A percentile compares a stretch with the other conserved stretches of the same genome.
phyloP scores from a whole-genome alignment of 306 rosid species.

The Purshia tridentata region DNA sequence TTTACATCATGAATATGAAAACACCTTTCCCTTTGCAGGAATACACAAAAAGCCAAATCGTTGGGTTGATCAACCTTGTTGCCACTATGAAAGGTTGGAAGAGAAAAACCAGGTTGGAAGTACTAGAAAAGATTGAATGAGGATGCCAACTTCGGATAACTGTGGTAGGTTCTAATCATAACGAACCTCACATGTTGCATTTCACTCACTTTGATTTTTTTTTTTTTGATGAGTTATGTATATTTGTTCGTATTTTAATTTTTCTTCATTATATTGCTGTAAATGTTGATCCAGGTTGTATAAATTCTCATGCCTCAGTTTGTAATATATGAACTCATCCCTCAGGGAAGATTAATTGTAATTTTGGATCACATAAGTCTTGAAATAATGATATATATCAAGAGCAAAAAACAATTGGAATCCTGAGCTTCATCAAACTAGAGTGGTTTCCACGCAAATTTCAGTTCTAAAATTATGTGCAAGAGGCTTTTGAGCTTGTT shows the following conservation, averaged over 20 bases:
- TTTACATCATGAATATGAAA: not conserved
- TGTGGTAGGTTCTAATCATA: constrained; percentile 24
- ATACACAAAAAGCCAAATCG: constrained; percentile 73
- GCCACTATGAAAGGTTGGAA: constrained; percentile 97
- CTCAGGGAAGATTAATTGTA: constrained; percentile 44
- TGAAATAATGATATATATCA: constrained; percentile 12
- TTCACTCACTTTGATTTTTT: constrained; percentile 17
- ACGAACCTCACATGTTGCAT: constrained; percentile 16
- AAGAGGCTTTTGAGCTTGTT: not conserved
- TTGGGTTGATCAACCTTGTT: constrained; percentile 91
- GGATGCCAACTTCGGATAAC: constrained; percentile 17
- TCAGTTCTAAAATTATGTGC: not conserved
- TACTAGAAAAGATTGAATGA: constrained; percentile 92
- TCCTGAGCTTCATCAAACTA: constrained; percentile 7
- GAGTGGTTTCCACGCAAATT: not conserved
- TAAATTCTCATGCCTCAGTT: constrained; percentile 29
- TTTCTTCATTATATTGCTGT: constrained; percentile 26
- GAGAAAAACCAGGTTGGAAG: constrained; percentile 90
- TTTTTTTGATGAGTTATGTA: constrained; percentile 40
- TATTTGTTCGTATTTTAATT: constrained; percentile 39
- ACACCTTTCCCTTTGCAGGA: constrained; percentile 55
- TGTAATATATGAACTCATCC: constrained; percentile 40
- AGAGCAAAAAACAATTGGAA: not conserved
- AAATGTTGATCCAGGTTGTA: constrained; percentile 31
- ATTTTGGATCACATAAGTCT: constrained; percentile 25